These are phyloP conservation scores for Xylaria venustula DNA, from an alignment of 495 filamentous ascomycete genomes.

Conservation along the genomic window DNA sequence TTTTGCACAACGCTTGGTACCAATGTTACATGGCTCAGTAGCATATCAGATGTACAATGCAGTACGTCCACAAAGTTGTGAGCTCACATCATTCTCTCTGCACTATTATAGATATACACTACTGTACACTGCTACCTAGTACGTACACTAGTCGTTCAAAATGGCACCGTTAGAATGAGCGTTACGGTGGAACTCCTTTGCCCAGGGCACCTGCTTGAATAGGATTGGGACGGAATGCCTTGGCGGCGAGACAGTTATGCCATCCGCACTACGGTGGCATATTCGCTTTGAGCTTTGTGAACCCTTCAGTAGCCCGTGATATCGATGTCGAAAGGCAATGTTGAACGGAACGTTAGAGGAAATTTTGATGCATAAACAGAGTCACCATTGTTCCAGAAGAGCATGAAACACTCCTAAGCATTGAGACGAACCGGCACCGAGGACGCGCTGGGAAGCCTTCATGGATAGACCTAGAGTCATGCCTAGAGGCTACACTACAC, in stretches of 20 bases:
- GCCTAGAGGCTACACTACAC: neutral
- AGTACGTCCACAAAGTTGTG: too few relatives aligned
- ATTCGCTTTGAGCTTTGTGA: too few relatives aligned
- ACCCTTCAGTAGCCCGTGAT: neutral
- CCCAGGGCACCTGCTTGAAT: constrained; percentile 1
- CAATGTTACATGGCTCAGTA: too few relatives aligned
- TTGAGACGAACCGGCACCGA: neutral
- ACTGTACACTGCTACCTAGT: too few relatives aligned
- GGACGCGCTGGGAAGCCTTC: neutral
- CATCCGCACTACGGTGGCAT: too few relatives aligned
- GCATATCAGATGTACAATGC: too few relatives aligned
- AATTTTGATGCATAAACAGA: neutral
- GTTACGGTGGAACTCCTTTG: neutral
- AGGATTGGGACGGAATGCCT: neutral
- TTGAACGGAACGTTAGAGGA: neutral
- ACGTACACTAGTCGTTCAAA: too few relatives aligned
- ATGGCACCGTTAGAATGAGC: neutral
- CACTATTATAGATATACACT: too few relatives aligned
- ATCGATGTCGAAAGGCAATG: neutral
- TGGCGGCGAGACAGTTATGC: neutral
- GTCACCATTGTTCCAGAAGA: neutral
- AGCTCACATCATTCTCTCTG: too few relatives aligned
- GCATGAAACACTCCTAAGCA: neutral
- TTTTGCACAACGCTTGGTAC: neutral
- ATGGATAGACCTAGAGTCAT: neutral